phyloP scores from a whole-genome alignment of 2,329 filamentous ascomycete genomes.

The Mollisiaceae sp. region DNA sequence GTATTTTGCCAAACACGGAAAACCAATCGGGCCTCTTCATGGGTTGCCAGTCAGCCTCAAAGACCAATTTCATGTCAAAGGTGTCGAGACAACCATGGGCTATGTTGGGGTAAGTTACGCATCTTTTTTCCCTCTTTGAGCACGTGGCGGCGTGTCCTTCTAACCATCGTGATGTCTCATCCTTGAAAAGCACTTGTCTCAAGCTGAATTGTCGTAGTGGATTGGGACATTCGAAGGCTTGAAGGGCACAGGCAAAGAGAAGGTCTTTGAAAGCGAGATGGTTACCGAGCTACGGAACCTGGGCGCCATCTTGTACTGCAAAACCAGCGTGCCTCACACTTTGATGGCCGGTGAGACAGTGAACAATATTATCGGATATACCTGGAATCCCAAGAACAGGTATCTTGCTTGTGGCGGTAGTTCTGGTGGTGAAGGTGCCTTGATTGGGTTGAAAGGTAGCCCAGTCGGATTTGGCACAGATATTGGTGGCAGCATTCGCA shows the following conservation, averaged over 20 bases:
- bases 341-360: conserved; percentile 49
- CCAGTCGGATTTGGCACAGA: conserved; percentile 43
- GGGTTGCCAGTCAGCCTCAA: conserved; percentile 49
- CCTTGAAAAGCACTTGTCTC: not conserved
- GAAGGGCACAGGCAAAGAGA: conserved; percentile 54
- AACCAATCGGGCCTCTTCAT: conserved; percentile 46
- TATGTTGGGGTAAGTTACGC: conserved; percentile 55
- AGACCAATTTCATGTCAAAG: conserved; percentile 45
- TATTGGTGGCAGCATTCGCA: conserved; percentile 42
- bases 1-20: conserved; percentile 48
- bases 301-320: conserved; percentile 49
- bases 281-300: conserved; percentile 47
- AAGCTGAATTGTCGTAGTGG: conserved; percentile 46
- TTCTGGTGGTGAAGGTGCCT: conserved; percentile 43
- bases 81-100: conserved; percentile 54
- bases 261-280: conserved; percentile 56
- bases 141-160: too few species aligned
- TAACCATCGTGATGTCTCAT: not conserved
- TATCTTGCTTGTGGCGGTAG: conserved; percentile 39
- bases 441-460: conserved; percentile 41
- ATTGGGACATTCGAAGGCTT: conserved; percentile 64
- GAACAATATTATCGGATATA: conserved; percentile 51
- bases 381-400: conserved; percentile 42
- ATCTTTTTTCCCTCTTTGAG: too few species aligned
- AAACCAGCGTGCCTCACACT: conserved; percentile 48